phyloP scores from a whole-genome alignment of 306 rosid species.

The Castanea sativa region DNA sequence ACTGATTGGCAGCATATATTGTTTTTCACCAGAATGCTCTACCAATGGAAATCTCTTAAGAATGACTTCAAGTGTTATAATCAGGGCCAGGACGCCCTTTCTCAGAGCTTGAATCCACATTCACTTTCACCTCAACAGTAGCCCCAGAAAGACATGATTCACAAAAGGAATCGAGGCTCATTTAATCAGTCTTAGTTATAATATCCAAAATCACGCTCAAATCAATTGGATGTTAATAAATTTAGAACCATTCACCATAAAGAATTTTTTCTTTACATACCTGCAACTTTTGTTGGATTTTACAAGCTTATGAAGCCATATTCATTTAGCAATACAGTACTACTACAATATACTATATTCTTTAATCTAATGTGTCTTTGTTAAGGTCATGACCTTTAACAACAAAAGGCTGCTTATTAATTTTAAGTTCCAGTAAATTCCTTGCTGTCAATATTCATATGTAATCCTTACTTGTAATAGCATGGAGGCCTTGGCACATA shows the following conservation, averaged over 20 bases:
- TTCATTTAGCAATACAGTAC: neutral
- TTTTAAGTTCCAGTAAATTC: neutral
- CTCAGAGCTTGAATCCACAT: neutral
- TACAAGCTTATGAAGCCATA: neutral
- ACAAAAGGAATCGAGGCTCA: neutral
- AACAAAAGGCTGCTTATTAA: neutral
- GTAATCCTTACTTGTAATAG: slow-evolving; percentile 65
- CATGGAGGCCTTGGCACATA: slow-evolving; percentile 99
- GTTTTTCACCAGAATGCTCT: neutral
- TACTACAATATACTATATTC: neutral
- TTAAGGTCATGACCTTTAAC: neutral
- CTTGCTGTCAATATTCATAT: neutral
- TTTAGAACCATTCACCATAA: neutral
- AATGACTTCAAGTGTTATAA: neutral
- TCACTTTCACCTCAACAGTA: neutral
- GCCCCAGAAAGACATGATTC: neutral
- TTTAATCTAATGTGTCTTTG: neutral
- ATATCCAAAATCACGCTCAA: neutral
- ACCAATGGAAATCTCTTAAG: neutral
- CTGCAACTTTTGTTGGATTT: neutral
- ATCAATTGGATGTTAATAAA: neutral
- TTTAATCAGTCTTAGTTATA: neutral
- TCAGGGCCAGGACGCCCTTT: neutral
- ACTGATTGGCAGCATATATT: neutral
- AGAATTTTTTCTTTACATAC: neutral